Evolutionary conservation across 768 basidiomycete genomes (phyloP).

Genomic region (Peribolospora baueri): DNA sequence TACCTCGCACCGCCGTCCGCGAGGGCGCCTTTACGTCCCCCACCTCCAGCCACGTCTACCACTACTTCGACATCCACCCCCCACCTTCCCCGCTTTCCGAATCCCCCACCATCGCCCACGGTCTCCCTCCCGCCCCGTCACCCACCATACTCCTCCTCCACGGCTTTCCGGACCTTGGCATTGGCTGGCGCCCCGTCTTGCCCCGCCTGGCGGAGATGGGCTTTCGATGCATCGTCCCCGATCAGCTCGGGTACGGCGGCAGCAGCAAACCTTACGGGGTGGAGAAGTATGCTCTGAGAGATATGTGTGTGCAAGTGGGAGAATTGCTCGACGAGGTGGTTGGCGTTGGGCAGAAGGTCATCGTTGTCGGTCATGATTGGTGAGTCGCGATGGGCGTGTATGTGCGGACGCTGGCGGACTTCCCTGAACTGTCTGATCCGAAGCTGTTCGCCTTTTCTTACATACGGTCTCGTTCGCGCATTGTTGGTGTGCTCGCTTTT

Average conservation of each 20-base stretch:
- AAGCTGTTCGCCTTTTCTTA: not conserved
- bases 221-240: constrained; percentile 5
- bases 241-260: constrained; percentile 5
- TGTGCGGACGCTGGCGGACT: too few species aligned
- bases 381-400: not conserved
- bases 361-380: constrained; percentile 10
- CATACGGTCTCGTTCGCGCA: too few species aligned
- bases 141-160: constrained; percentile 6
- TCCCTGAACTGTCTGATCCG: too few species aligned
- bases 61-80: constrained; percentile 6
- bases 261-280: not conserved
- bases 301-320: constrained; percentile 6
- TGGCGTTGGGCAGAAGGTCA: constrained; percentile 1
- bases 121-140: not conserved
- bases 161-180: constrained; percentile 9
- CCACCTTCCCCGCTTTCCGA: not conserved
- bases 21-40: not conserved
- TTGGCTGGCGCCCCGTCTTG: constrained; percentile 7
- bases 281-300: constrained; percentile 3
- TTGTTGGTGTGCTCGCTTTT: not conserved
- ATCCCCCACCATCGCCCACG: constrained; percentile 6
- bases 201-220: constrained; percentile 5
- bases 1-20: too few species aligned
- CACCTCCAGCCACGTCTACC: constrained; percentile 4
- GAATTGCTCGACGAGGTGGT: constrained; percentile 1